Evolutionary conservation across 2,329 filamentous ascomycete genomes (phyloP).

Genomic region (Aspergillus pseudoglaucus): DNA sequence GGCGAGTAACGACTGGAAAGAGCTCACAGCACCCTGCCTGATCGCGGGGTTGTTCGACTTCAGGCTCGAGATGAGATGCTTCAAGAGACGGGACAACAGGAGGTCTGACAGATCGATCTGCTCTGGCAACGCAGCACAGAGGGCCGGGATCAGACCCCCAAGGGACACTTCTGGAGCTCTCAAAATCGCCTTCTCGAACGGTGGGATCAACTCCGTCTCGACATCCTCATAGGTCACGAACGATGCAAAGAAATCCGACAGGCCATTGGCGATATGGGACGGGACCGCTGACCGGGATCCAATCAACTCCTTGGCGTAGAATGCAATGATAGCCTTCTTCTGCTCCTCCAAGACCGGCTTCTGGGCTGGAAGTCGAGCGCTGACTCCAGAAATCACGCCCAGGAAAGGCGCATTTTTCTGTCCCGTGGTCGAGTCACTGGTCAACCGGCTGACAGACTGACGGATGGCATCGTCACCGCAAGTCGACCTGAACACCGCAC

Average conservation of each 20-base stretch:
- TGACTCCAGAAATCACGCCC: slow-evolving; percentile 82
- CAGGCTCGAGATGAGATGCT: slow-evolving; percentile 79
- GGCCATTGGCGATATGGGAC: slow-evolving; percentile 62
- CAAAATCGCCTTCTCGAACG: slow-evolving; percentile 81
- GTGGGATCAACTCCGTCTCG: slow-evolving; percentile 66
- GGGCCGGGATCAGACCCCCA: slow-evolving; percentile 66
- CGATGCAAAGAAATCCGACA: slow-evolving; percentile 73
- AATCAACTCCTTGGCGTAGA: slow-evolving; percentile 78
- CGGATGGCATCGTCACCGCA: slow-evolving; percentile 56
- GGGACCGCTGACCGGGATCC: slow-evolving; percentile 69
- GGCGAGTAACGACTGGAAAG: slow-evolving; percentile 64
- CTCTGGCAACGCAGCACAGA: slow-evolving; percentile 63
- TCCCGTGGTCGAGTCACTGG: slow-evolving; percentile 58
- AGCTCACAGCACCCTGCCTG: slow-evolving; percentile 65
- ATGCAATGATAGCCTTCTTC: slow-evolving; percentile 70
- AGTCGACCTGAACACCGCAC: slow-evolving; percentile 60
- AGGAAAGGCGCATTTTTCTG: slow-evolving; percentile 70
- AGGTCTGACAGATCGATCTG: slow-evolving; percentile 71
- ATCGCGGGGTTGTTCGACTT: slow-evolving; percentile 82
- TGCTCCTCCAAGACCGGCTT: slow-evolving; percentile 57
- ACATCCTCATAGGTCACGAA: slow-evolving; percentile 72
- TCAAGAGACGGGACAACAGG: slow-evolving; percentile 66
- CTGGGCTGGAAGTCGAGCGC: slow-evolving; percentile 60
- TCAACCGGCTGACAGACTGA: slow-evolving; percentile 59
- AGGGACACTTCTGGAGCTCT: slow-evolving; percentile 86